Percentiles rank a stretch among this genome's conserved stretches.
Evolutionary conservation across 352 stramenopile species (phyloP).

Genomic region (Thraustochytrium striatum): DNA sequence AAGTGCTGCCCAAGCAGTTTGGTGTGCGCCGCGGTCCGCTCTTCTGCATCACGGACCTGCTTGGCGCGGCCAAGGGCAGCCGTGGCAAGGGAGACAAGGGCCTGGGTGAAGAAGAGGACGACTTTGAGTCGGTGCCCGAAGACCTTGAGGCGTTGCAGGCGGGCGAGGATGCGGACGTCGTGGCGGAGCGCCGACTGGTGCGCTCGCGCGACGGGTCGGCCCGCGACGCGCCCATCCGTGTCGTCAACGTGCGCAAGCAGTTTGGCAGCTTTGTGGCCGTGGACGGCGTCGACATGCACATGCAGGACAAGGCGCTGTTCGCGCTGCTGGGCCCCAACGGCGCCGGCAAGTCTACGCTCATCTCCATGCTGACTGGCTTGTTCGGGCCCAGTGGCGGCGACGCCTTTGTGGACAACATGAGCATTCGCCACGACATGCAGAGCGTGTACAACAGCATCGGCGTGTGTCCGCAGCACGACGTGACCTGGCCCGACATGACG

Average conservation of each 20-base stretch:
- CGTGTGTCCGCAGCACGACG: not conserved
- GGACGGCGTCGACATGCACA: not conserved
- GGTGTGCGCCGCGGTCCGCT: not conserved
- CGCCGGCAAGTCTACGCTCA: slow-evolving; percentile 34
- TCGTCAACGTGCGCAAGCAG: not conserved
- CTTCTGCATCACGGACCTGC: not conserved
- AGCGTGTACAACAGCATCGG: not conserved
- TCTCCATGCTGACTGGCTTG: slow-evolving; percentile 3
- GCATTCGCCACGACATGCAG: not conserved
- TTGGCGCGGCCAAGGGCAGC: not conserved
- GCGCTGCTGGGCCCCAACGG: slow-evolving; percentile 38
- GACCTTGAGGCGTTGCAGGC: too few relatives aligned
- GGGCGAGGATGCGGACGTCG: not conserved
- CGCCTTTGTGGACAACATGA: not conserved
- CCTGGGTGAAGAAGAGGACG: too few relatives aligned
- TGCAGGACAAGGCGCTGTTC: not conserved
- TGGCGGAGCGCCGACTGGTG: not conserved
- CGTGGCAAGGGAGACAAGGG: not conserved
- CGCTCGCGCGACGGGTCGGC: not conserved
- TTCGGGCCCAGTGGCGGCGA: not conserved
- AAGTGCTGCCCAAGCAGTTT: not conserved
- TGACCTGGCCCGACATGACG: slow-evolving; percentile 79
- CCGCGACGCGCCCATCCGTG: too few relatives aligned
- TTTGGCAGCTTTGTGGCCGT: not conserved
- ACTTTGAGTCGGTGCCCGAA: too few relatives aligned